These are phyloP conservation scores for Stemphylium vesicarium DNA, from an alignment of 2,329 filamentous ascomycete species.

Conservation along the genomic window DNA sequence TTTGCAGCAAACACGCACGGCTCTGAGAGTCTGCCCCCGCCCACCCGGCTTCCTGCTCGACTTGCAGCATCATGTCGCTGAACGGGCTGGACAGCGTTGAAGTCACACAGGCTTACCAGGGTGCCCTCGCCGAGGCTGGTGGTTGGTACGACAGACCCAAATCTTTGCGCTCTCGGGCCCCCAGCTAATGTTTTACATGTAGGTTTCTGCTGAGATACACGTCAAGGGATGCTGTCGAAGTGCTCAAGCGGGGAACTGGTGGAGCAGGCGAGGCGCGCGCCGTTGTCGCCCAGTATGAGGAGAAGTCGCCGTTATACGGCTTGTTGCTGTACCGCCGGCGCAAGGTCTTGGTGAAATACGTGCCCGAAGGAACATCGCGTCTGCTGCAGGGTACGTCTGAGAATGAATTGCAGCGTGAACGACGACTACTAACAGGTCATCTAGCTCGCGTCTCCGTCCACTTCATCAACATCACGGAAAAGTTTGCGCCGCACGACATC, in stretches of 20 bases:
- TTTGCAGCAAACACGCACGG: conserved; percentile 16
- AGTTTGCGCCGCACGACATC: conserved; percentile 85
- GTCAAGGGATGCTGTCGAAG: conserved; percentile 83
- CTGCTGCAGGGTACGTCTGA: conserved; percentile 79
- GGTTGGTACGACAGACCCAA: conserved; percentile 76
- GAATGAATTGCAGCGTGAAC: not conserved
- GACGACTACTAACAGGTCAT: not conserved
- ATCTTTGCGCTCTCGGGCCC: conserved; percentile 12
- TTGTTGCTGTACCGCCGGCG: conserved; percentile 87
- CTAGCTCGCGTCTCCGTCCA: conserved; percentile 81
- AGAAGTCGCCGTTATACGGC: conserved; percentile 87
- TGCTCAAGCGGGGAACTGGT: conserved; percentile 77
- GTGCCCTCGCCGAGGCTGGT: conserved; percentile 79
- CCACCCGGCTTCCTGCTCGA: conserved; percentile 11
- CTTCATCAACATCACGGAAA: conserved; percentile 66
- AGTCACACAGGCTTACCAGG: conserved; percentile 84
- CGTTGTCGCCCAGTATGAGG: conserved; percentile 77
- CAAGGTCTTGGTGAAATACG: conserved; percentile 90
- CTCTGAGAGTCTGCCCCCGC: conserved; percentile 16
- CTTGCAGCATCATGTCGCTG: conserved; percentile 74
- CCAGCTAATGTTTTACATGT: conserved; percentile 32
- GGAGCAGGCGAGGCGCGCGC: conserved; percentile 85
- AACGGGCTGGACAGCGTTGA: conserved; percentile 87
- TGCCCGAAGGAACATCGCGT: conserved; percentile 88
- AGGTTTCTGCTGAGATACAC: conserved; percentile 96